Percentiles rank a stretch among this genome's conserved stretches.
Conservation (phyloP, 768 basidiomycete genomes). For the Cystobasidium tubakii region DNA sequence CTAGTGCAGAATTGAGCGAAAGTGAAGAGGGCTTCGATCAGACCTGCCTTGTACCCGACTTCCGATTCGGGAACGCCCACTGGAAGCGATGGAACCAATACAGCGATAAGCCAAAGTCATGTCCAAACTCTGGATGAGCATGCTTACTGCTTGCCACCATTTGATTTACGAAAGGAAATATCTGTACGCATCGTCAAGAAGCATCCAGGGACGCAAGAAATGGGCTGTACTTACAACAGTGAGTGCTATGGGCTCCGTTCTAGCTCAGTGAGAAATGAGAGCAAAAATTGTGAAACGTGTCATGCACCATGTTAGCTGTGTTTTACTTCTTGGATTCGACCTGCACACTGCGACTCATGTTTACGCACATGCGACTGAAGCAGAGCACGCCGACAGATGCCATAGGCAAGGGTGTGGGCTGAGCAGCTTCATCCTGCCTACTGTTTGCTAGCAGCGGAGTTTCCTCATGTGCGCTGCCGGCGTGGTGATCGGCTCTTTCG, state of each 20-base stretch:
- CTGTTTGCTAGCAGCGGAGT: slow-evolving; percentile 8
- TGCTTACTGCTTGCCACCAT: slow-evolving; percentile 38
- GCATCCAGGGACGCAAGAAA: too few species aligned
- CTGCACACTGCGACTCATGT: too few species aligned
- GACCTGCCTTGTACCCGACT: slow-evolving; percentile 36
- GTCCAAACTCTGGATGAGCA: too few species aligned
- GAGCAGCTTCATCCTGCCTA: neutral
- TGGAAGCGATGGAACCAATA: neutral
- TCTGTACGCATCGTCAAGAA: neutral
- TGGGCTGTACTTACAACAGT: slow-evolving; percentile 25
- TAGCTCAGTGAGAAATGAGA: neutral
- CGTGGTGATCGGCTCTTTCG: neutral
- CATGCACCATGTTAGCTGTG: too few species aligned
- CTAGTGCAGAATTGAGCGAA: slow-evolving; percentile 40
- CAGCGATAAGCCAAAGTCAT: neutral
- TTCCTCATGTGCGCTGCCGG: neutral
- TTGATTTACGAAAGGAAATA: slow-evolving; percentile 39
- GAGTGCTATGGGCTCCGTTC: slow-evolving; percentile 39
- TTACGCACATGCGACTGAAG: slow-evolving; percentile 27
- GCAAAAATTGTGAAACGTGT: too few species aligned
- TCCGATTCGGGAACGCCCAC: slow-evolving; percentile 6
- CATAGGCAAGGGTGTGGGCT: slow-evolving; percentile 8
- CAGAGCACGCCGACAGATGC: slow-evolving; percentile 22
- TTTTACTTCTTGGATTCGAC: too few species aligned
- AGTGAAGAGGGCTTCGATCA: slow-evolving; percentile 41